Conservation (phyloP, 106 monocot species). For the Dioscorea zingiberensis region DNA sequence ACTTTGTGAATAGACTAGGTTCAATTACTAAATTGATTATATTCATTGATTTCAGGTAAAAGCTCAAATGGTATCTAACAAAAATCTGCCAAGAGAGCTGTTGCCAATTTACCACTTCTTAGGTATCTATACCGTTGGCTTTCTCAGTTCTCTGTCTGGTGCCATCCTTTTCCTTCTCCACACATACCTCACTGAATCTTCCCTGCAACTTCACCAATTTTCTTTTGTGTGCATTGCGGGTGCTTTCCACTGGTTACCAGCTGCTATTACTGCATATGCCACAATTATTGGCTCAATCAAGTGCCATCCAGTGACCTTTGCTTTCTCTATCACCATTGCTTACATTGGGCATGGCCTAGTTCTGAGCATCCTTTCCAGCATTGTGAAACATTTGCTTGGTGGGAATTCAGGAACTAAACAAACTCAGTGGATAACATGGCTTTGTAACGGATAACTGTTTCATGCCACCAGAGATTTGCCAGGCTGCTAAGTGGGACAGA, state of each 20-base stretch:
- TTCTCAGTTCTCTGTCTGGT: slow-evolving; percentile 34
- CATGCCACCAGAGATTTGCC: slow-evolving; percentile 45
- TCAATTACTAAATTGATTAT: too few relatives aligned
- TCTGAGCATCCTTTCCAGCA: slow-evolving; percentile 23
- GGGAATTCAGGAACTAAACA: slow-evolving; percentile 6
- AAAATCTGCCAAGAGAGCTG: not conserved
- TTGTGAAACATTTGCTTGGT: slow-evolving; percentile 11
- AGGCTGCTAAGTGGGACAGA: slow-evolving; percentile 48
- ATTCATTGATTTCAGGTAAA: slow-evolving; percentile 9
- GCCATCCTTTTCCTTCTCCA: slow-evolving; percentile 28
- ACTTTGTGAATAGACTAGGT: too few relatives aligned
- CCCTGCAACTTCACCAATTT: slow-evolving; percentile 15
- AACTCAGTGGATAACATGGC: slow-evolving; percentile 22
- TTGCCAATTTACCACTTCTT: slow-evolving; percentile 20
- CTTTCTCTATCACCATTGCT: slow-evolving; percentile 22
- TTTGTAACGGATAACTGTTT: slow-evolving; percentile 21
- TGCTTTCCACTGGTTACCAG: slow-evolving; percentile 45
- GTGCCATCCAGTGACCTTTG: slow-evolving; percentile 13
- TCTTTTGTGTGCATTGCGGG: slow-evolving; percentile 32
- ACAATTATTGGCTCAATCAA: slow-evolving; percentile 11
- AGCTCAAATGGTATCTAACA: not conserved
- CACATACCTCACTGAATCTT: slow-evolving; percentile 10
- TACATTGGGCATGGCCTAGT: slow-evolving; percentile 32
- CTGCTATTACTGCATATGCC: slow-evolving; percentile 22
- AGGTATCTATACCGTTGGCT: slow-evolving; percentile 36